A percentile compares a stretch with the other conserved stretches of the same genome.
Evolutionary conservation across 75 land plant species (phyloP).

Genomic region (Chamaecyparis obtusa): DNA sequence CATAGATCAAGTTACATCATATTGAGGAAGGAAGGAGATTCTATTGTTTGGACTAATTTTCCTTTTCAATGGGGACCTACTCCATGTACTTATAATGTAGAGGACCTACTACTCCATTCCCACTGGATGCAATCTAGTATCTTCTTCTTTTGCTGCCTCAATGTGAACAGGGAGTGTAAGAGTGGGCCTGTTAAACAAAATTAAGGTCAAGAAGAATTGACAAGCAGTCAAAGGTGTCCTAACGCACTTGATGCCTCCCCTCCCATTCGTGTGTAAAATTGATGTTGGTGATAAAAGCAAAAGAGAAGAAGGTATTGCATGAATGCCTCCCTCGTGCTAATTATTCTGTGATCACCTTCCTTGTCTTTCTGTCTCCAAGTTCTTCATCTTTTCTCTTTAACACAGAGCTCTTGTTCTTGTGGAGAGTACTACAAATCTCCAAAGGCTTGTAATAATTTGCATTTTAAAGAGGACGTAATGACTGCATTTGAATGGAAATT

Average conservation of each 20-base stretch:
- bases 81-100: neutral
- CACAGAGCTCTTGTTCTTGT: neutral
- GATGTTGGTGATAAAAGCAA: neutral
- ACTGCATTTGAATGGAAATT: neutral
- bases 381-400: neutral
- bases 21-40: neutral
- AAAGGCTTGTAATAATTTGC: neutral
- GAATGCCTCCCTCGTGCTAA: neutral
- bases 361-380: neutral
- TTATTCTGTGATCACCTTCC: neutral
- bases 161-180: neutral
- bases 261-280: conserved; percentile 1
- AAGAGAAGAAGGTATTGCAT: neutral
- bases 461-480: neutral
- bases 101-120: neutral
- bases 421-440: neutral
- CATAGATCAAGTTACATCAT: neutral
- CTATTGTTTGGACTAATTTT: neutral
- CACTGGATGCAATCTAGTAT: neutral
- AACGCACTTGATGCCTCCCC: neutral
- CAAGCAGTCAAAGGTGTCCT: neutral
- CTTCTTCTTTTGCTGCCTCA: neutral
- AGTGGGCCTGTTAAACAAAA: neutral
- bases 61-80: neutral
- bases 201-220: neutral